These are phyloP conservation scores for Isabelozyma rhagii DNA, from an alignment of 805 yeast species.

Conservation along the genomic window DNA sequence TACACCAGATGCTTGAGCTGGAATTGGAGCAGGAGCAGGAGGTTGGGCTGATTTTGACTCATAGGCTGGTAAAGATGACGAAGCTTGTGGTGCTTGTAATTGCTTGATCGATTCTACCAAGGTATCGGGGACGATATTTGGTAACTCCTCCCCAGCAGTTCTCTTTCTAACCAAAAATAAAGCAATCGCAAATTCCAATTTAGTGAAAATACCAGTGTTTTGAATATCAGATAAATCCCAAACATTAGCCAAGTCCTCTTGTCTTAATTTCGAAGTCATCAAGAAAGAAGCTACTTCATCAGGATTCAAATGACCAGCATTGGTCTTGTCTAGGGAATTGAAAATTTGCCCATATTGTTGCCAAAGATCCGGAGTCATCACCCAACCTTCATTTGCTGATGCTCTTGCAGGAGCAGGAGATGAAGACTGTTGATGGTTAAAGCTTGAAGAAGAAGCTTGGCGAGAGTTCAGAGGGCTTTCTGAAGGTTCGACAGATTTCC, in stretches of 20 bases:
- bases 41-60: neutral
- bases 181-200: slow-evolving; percentile 86
- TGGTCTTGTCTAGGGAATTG: slow-evolving; percentile 67
- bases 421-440: slow-evolving; percentile 34
- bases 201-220: slow-evolving; percentile 77
- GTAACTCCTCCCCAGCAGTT: slow-evolving; percentile 73
- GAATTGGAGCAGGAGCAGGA: slow-evolving; percentile 8
- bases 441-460: slow-evolving; percentile 28
- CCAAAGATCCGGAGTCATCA: slow-evolving; percentile 61
- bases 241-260: slow-evolving; percentile 78
- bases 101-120: slow-evolving; percentile 40
- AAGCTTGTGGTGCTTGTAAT: neutral
- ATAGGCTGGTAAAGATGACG: neutral
- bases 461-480: slow-evolving; percentile 12
- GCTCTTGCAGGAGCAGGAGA: slow-evolving; percentile 11
- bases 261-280: slow-evolving; percentile 81
- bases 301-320: slow-evolving; percentile 64
- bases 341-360: slow-evolving; percentile 79
- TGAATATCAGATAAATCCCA: slow-evolving; percentile 95
- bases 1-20: slow-evolving; percentile 5
- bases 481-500: slow-evolving; percentile 29
- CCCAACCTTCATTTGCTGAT: slow-evolving; percentile 53
- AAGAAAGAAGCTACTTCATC: slow-evolving; percentile 84
- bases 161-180: slow-evolving; percentile 88
- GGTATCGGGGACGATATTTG: slow-evolving; percentile 70